phyloP scores from a whole-genome alignment of 2,329 filamentous ascomycete species.

The Colletotrichum karsti region DNA sequence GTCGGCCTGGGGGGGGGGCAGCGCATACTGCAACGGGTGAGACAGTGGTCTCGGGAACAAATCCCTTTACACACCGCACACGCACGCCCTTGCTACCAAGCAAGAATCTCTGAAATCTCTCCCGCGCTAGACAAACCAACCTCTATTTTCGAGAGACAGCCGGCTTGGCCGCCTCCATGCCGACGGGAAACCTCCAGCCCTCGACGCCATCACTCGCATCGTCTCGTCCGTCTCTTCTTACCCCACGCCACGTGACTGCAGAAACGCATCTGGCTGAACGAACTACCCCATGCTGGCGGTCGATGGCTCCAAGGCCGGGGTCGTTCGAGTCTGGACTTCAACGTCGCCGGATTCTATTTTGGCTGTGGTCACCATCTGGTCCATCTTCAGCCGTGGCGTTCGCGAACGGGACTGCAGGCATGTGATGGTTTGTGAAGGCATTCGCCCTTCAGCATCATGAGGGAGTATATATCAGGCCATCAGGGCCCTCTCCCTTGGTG shows the following conservation, averaged over 20 bases:
- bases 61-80: background rate
- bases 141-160: conserved; percentile 14
- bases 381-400: background rate
- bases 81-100: background rate
- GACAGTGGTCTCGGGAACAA: background rate
- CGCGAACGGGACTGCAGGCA: background rate
- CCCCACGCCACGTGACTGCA: conserved; percentile 2
- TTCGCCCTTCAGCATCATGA: conserved; percentile 6
- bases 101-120: background rate
- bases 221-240: background rate
- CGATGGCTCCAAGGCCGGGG: background rate
- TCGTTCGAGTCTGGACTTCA: background rate
- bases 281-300: background rate
- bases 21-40: background rate
- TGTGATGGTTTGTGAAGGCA: conserved; percentile 2
- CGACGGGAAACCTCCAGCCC: background rate
- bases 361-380: background rate
- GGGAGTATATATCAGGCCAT: conserved; percentile 14
- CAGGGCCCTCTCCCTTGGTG: conserved; percentile 6
- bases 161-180: conserved; percentile 15
- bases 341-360: conserved; percentile 14
- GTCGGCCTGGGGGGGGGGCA: background rate
- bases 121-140: background rate
- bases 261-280: background rate
- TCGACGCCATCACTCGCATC: background rate